Conservation (phyloP, 768 basidiomycete genomes). For the Tricholoma flavovirens region DNA sequence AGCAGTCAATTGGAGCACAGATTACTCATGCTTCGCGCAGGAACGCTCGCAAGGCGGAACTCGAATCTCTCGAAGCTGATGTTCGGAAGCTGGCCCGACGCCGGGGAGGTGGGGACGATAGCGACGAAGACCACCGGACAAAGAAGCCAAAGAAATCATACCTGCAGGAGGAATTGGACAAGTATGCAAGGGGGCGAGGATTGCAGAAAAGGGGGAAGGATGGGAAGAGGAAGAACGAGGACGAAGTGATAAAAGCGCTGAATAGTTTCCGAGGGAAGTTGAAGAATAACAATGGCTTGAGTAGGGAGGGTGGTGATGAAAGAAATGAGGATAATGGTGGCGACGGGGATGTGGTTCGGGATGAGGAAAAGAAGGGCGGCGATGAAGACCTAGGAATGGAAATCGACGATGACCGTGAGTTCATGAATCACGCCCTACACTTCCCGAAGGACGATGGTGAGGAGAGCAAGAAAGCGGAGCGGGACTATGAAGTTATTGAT, state of each 20-base stretch:
- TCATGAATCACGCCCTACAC: constrained; percentile 64
- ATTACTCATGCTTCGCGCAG: constrained; percentile 27
- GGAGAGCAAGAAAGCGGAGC: constrained; percentile 69
- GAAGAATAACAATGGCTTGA: constrained; percentile 33
- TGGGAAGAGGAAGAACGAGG: constrained; percentile 58
- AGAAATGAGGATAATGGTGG: constrained; percentile 16
- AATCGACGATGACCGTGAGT: constrained; percentile 71
- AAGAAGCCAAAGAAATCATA: constrained; percentile 63
- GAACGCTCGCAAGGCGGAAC: constrained; percentile 63
- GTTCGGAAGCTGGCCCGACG: constrained; percentile 72
- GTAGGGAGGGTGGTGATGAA: constrained; percentile 16
- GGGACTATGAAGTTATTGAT: constrained; percentile 89
- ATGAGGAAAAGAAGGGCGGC: constrained; percentile 10
- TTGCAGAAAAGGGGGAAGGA: constrained; percentile 52
- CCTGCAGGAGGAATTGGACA: constrained; percentile 75
- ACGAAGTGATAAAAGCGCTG: constrained; percentile 61
- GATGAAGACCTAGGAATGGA: constrained; percentile 55
- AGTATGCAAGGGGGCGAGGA: constrained; percentile 66
- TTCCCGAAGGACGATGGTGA: constrained; percentile 79
- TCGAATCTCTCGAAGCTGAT: constrained; percentile 84
- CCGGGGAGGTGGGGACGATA: constrained; percentile 38
- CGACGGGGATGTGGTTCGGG: constrained; percentile 19
- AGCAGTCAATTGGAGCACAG: background rate
- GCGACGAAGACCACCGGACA: constrained; percentile 58
- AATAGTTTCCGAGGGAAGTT: constrained; percentile 69